Conservation (phyloP, 352 stramenopile genomes). For the Globisporangium ultimum region DNA sequence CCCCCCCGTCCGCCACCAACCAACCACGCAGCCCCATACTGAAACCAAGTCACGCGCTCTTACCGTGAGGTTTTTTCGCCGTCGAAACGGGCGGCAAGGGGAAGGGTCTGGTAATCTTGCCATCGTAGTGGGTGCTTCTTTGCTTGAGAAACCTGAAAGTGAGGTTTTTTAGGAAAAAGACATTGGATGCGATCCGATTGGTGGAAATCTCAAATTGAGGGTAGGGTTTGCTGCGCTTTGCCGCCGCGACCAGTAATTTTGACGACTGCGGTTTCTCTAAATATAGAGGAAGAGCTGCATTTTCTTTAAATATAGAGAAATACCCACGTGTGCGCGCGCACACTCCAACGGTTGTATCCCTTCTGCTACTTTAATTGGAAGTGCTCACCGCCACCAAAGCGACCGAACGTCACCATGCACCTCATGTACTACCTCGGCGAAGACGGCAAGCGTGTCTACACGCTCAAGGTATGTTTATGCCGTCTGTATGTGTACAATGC, state of each 20-base stretch:
- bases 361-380: conserved; percentile 3
- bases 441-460: conserved; percentile 98
- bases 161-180: conserved; percentile 31
- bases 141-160: not conserved
- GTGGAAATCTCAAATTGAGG: not conserved
- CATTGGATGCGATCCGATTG: not conserved
- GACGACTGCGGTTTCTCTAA: too few species aligned
- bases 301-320: conserved; percentile 11
- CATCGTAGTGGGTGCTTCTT: not conserved
- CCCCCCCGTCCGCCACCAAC: conserved; percentile 34
- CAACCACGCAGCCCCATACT: conserved; percentile 15
- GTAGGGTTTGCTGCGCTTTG: not conserved
- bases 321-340: not conserved
- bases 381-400: too few species aligned
- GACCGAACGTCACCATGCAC: conserved; percentile 86
- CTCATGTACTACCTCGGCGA: conserved; percentile 98
- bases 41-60: conserved; percentile 6
- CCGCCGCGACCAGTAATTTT: conserved; percentile 28
- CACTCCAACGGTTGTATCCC: not conserved
- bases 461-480: conserved; percentile 91
- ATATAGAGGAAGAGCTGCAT: too few species aligned
- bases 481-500: too few species aligned
- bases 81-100: not conserved
- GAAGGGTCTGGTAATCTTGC: not conserved
- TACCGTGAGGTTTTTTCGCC: conserved; percentile 16